Conservation (phyloP, 495 filamentous ascomycete species). For the Penicillium waksmanii region DNA sequence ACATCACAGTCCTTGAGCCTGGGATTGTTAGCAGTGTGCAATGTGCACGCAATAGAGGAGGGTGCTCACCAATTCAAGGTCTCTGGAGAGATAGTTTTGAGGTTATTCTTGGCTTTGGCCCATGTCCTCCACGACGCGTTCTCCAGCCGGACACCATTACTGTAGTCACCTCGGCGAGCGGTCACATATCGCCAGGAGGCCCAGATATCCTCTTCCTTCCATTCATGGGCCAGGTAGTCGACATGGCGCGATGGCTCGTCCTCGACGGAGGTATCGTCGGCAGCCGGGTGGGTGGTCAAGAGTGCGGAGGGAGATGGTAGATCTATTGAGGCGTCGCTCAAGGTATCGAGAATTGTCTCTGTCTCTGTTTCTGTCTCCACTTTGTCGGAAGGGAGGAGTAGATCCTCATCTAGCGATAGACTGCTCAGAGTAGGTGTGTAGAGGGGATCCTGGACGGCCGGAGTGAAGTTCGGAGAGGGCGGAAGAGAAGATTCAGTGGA, state of each 20-base stretch:
- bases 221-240: slow-evolving; percentile 94
- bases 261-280: slow-evolving; percentile 81
- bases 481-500: slow-evolving; percentile 42
- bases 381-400: slow-evolving; percentile 27
- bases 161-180: slow-evolving; percentile 73
- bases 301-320: slow-evolving; percentile 17
- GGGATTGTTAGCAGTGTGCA: background rate
- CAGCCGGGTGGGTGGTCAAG: slow-evolving; percentile 47
- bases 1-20: slow-evolving; percentile 98
- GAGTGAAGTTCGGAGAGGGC: slow-evolving; percentile 45
- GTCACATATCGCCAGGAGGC: slow-evolving; percentile 94
- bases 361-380: background rate
- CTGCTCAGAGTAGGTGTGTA: slow-evolving; percentile 64
- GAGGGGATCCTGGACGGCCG: slow-evolving; percentile 30
- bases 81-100: slow-evolving; percentile 86
- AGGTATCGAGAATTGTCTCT: slow-evolving; percentile 7
- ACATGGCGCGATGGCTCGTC: slow-evolving; percentile 86
- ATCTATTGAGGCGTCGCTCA: slow-evolving; percentile 30
- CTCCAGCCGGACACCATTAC: slow-evolving; percentile 80
- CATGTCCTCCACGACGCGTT: slow-evolving; percentile 99
- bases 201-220: slow-evolving; percentile 98
- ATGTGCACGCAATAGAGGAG: no score
- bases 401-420: slow-evolving; percentile 63
- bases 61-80: slow-evolving; percentile 81
- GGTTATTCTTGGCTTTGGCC: slow-evolving; percentile 83